These are phyloP conservation scores for Polyplosphaeria fusca DNA, from an alignment of 495 filamentous ascomycete species.

Conservation along the genomic window DNA sequence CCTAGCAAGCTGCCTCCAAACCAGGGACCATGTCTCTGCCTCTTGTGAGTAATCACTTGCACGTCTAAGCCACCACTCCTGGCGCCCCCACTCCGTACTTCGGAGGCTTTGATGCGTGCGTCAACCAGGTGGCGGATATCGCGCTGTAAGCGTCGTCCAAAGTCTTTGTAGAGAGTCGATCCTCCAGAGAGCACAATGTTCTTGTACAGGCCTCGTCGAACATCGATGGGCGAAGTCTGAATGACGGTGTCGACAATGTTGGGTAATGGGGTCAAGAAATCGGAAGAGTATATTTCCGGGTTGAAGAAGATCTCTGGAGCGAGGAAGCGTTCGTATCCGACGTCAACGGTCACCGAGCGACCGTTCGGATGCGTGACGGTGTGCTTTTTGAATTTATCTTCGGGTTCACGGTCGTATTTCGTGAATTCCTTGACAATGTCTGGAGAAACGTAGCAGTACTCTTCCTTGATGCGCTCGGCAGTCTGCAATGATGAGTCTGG, in stretches of 20 bases:
- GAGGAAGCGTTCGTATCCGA: conserved; percentile 97
- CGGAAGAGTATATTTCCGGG: conserved; percentile 97
- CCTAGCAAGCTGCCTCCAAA: conserved; percentile 95
- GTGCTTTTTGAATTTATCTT: conserved; percentile 79
- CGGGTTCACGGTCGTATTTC: conserved; percentile 86
- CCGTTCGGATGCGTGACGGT: conserved; percentile 83
- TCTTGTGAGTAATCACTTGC: conserved; percentile 92
- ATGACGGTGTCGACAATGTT: conserved; percentile 94
- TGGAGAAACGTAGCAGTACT: conserved; percentile 95
- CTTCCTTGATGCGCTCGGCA: conserved; percentile 95
- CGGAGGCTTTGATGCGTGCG: conserved; percentile 82
- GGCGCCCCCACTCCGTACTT: conserved; percentile 81
- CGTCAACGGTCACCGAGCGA: conserved; percentile 76
- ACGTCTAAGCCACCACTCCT: conserved; percentile 85
- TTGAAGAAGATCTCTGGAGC: conserved; percentile 99
- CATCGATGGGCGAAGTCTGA: conserved; percentile 94
- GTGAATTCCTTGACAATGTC: conserved; percentile 98
- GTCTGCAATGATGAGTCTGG: conserved; percentile 96
- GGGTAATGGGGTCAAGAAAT: conserved; percentile 93
- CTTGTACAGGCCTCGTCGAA: conserved; percentile 95
- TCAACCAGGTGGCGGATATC: conserved; percentile 96
- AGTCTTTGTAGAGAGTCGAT: conserved; percentile 96
- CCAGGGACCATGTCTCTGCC: conserved; percentile 96
- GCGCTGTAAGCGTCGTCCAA: conserved; percentile 88
- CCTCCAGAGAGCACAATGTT: conserved; percentile 98